phyloP scores from a whole-genome alignment of 768 basidiomycete species.

The Panaeolus cyanescens region DNA sequence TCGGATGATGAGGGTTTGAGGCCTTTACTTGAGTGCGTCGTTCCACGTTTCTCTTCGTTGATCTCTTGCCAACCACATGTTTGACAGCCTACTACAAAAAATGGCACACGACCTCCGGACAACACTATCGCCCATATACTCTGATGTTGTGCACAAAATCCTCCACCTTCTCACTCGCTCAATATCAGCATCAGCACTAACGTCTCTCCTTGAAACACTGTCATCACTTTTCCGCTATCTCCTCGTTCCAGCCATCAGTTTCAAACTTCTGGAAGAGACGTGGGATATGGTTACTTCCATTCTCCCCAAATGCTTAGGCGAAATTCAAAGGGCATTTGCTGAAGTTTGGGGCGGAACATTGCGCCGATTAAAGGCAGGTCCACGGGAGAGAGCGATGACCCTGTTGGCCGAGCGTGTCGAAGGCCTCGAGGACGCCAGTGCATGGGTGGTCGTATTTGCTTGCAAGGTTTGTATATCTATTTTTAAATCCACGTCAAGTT shows the following conservation, averaged over 20 bases:
- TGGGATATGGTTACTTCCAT: conserved; percentile 56
- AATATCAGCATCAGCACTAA: conserved; percentile 62
- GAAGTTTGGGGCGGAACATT: conserved; percentile 88
- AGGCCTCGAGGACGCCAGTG: conserved; percentile 61
- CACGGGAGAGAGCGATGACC: conserved; percentile 55
- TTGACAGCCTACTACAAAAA: conserved; percentile 70
- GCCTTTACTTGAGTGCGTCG: conserved; percentile 73
- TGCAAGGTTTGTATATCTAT: conserved; percentile 60
- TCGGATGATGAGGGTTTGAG: conserved; percentile 75
- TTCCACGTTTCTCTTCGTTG: neutral
- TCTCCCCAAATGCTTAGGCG: conserved; percentile 62
- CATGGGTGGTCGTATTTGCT: conserved; percentile 76
- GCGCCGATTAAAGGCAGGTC: conserved; percentile 65
- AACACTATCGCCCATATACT: conserved; percentile 67
- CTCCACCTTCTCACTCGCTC: conserved; percentile 57
- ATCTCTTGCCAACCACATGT: conserved; percentile 5
- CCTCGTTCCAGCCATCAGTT: conserved; percentile 63
- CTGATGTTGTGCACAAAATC: conserved; percentile 53
- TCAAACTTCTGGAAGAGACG: conserved; percentile 55
- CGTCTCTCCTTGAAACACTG: conserved; percentile 66
- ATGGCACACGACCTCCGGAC: conserved; percentile 80
- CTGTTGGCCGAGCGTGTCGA: conserved; percentile 54
- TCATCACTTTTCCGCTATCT: conserved; percentile 73
- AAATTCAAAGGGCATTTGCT: conserved; percentile 76
- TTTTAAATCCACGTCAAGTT: neutral